phyloP scores from a whole-genome alignment of 441 rosid species.

The Capsella rubella region DNA sequence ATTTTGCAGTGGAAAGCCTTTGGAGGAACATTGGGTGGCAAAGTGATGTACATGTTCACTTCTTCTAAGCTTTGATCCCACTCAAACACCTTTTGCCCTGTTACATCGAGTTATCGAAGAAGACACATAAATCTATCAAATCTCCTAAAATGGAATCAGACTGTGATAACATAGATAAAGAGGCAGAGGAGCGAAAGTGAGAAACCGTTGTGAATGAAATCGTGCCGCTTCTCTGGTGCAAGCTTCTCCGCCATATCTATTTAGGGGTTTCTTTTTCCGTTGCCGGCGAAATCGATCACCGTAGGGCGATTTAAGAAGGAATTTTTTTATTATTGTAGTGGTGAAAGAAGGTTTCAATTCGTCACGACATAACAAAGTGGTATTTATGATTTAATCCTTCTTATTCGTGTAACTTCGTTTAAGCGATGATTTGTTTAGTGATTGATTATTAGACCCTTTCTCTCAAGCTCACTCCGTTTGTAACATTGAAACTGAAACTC shows the following conservation, averaged over 20 bases:
- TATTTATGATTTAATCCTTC: slow-evolving; percentile 13
- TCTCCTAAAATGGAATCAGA: slow-evolving; percentile 3
- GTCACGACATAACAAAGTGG: background rate
- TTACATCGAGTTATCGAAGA: background rate
- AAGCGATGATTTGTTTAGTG: background rate
- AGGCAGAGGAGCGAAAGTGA: background rate
- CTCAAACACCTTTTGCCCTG: slow-evolving; percentile 82
- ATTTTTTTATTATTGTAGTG: background rate
- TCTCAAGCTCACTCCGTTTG: background rate
- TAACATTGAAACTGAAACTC: background rate
- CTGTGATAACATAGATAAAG: background rate
- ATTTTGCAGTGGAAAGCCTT: slow-evolving; percentile 87
- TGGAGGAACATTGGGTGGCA: slow-evolving; percentile 71
- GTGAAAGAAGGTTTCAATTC: background rate
- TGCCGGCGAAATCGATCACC: slow-evolving; percentile 29
- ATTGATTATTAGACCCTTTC: background rate
- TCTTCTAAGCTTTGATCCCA: slow-evolving; percentile 98
- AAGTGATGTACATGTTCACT: slow-evolving; percentile 71
- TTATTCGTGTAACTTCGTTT: background rate
- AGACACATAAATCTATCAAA: slow-evolving; percentile 20
- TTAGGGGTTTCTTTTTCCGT: slow-evolving; percentile 22
- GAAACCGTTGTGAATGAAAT: slow-evolving; percentile 71
- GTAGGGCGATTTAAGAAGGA: background rate
- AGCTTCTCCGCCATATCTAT: slow-evolving; percentile 79
- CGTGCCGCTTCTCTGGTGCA: slow-evolving; percentile 87